phyloP scores from a whole-genome alignment of 306 rosid species.

The Mimosa pudica region DNA sequence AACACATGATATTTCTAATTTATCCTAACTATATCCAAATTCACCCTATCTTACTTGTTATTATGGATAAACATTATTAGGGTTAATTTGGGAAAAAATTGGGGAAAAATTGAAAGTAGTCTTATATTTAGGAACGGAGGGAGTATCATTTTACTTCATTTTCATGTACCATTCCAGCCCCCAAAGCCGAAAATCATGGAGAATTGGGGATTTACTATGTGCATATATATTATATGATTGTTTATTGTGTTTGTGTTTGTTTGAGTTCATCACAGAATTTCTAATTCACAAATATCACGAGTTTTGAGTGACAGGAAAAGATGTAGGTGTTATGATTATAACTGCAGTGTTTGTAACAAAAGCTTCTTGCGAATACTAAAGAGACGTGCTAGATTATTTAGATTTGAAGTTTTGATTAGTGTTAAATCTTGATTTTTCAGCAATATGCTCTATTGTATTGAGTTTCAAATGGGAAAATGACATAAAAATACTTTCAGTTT shows the following conservation, averaged over 20 bases:
- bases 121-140: too few species aligned
- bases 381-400: slow-evolving; percentile 49
- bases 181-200: slow-evolving; percentile 68
- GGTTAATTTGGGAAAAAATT: too few species aligned
- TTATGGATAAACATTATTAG: too few species aligned
- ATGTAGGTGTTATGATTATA: slow-evolving; percentile 72
- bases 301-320: slow-evolving; percentile 83
- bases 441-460: slow-evolving; percentile 81
- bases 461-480: too few species aligned
- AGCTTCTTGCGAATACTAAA: slow-evolving; percentile 67
- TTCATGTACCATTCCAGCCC: slow-evolving; percentile 64
- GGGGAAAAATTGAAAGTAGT: too few species aligned
- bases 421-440: slow-evolving; percentile 86
- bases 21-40: too few species aligned
- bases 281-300: neutral
- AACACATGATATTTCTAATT: too few species aligned
- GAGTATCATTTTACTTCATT: neutral
- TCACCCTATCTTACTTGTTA: too few species aligned
- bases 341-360: slow-evolving; percentile 81
- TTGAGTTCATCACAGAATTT: neutral
- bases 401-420: slow-evolving; percentile 82
- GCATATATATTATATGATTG: neutral
- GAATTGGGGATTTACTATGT: slow-evolving; percentile 65
- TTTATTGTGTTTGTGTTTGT: neutral
- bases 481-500: too few species aligned